Evolutionary conservation across 768 basidiomycete species (phyloP), one percentile per base, ranked within the genome.

Genomic region (Clitopilus passeckerianus): DNA sequence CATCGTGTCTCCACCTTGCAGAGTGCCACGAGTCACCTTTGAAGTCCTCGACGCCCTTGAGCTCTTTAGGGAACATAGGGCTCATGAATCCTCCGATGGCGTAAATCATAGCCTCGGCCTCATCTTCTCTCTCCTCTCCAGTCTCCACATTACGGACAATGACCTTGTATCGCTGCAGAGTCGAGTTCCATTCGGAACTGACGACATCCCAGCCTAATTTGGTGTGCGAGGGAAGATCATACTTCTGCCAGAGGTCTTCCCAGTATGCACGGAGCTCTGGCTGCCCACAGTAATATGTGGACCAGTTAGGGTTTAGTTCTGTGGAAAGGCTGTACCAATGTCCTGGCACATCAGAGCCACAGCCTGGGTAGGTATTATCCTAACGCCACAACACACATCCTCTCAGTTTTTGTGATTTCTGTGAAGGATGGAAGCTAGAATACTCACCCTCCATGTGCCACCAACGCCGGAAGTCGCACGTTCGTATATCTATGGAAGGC

Each of bases 281-380:
- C 64, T 85, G 84, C 14, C 61, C 63, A 12, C 77, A 74, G 64
- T 72, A 84, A 65, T 75, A 74, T 15, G 62, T 68, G n/a, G 74
- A 64, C 84, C 84, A 86, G 60, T 77, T 63, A 2, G 81, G 80
- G 57, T 84, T 83, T 27, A 80, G 71, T 22, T 84, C 82, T 8
- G 78, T 77, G 6, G 83, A 84, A 35, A 83, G 79, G 59, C 74
- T 75, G 65, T 85, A 84, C 79, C 81, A 82, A 62, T 82, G 80
- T 9, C 70, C 80, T 9, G 81, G 76, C 15, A 83, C 74, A 63
- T 85, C 83, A n/a, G 80, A 85, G 14, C 79, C 81, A 60, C 83
- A 84, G 3, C 83, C 82, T 22, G 81, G 82, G 59, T 84, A 83
- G 30, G 81, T 83, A 54, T 82, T 83, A 60, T 81, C 80, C 83